These are phyloP conservation scores for Blakeslea trispora DNA, from an alignment of 371 early-diverging fungal genomes.

Conservation along the genomic window DNA sequence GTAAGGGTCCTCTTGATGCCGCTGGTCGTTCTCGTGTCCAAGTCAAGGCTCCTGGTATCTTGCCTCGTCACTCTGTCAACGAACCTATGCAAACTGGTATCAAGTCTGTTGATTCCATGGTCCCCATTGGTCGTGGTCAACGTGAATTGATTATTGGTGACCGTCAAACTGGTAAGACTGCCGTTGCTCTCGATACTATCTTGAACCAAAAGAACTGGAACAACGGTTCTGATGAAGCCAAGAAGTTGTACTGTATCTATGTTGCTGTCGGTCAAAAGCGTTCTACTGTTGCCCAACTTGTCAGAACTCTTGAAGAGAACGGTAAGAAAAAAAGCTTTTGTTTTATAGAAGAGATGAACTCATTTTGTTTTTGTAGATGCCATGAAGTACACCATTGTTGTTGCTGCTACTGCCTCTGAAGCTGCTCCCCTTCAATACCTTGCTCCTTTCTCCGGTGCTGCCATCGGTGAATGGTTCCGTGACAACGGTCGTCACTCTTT, in stretches of 20 bases:
- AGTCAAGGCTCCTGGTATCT: conserved; percentile 97
- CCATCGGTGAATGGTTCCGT: conserved; percentile 93
- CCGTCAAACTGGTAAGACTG: conserved; percentile 97
- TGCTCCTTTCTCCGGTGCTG: conserved; percentile 94
- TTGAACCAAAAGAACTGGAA: conserved; percentile 97
- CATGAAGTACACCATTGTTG: conserved; percentile 89
- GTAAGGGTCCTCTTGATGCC: conserved; percentile 92
- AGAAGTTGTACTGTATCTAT: conserved; percentile 90
- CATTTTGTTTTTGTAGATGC: conserved; percentile 14
- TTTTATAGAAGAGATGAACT: not conserved
- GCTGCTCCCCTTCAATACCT: conserved; percentile 94
- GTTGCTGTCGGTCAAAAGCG: conserved; percentile 96
- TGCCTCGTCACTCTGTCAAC: conserved; percentile 95
- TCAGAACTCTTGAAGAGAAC: conserved; percentile 91
- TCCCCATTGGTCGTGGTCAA: conserved; percentile 98
- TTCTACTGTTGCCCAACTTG: conserved; percentile 96
- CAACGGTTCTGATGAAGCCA: conserved; percentile 39
- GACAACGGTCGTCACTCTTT: conserved; percentile 92
- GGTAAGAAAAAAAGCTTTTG: conserved; percentile 17
- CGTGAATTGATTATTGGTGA: conserved; percentile 98
- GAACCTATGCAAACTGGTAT: conserved; percentile 98
- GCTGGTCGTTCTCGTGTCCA: conserved; percentile 85
- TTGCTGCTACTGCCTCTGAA: conserved; percentile 96
- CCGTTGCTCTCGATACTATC: conserved; percentile 94
- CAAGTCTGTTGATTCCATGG: conserved; percentile 97